Percentiles rank a stretch among this genome's conserved stretches.
Evolutionary conservation across 2,329 filamentous ascomycete genomes (phyloP).

Genomic region (Westerdykella sp.): DNA sequence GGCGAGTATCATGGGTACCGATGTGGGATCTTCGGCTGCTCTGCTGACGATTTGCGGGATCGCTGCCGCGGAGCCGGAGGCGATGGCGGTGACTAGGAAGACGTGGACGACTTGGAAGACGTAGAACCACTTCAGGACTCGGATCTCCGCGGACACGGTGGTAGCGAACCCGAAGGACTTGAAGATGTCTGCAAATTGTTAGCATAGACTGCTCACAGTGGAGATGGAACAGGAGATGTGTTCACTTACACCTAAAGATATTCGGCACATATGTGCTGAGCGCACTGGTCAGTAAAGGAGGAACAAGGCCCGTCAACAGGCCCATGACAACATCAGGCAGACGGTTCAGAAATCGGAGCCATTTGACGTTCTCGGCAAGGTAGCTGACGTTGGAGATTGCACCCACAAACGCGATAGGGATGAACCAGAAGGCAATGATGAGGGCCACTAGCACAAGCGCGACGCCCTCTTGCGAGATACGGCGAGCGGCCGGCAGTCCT

Average conservation of each 20-base stretch:
- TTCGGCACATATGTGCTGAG: slow-evolving; percentile 84
- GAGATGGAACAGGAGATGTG: neutral
- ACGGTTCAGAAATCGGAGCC: slow-evolving; percentile 65
- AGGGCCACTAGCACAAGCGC: slow-evolving; percentile 67
- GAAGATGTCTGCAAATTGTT: slow-evolving; percentile 57
- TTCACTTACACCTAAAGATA: slow-evolving; percentile 63
- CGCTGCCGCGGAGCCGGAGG: slow-evolving; percentile 71
- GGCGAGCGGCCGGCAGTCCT: slow-evolving; percentile 77
- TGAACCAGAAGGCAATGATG: slow-evolving; percentile 81
- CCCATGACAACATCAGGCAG: slow-evolving; percentile 69
- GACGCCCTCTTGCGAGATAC: slow-evolving; percentile 64
- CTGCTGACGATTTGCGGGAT: slow-evolving; percentile 48
- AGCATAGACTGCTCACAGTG: slow-evolving; percentile 1
- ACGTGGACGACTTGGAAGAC: slow-evolving; percentile 86
- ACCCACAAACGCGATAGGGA: slow-evolving; percentile 73
- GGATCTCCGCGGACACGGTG: slow-evolving; percentile 72
- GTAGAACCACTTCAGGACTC: slow-evolving; percentile 88
- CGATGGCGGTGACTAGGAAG: slow-evolving; percentile 78
- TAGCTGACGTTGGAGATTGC: slow-evolving; percentile 76
- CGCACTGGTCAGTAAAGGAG: slow-evolving; percentile 69
- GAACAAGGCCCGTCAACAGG: slow-evolving; percentile 77
- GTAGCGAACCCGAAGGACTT: slow-evolving; percentile 76
- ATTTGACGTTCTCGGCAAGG: slow-evolving; percentile 57
- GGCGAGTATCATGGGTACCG: slow-evolving; percentile 61
- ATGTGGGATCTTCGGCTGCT: slow-evolving; percentile 51